These are phyloP conservation scores for Suaeda aralocaspica DNA, from an alignment of 148 eudicot species.

Conservation along the genomic window DNA sequence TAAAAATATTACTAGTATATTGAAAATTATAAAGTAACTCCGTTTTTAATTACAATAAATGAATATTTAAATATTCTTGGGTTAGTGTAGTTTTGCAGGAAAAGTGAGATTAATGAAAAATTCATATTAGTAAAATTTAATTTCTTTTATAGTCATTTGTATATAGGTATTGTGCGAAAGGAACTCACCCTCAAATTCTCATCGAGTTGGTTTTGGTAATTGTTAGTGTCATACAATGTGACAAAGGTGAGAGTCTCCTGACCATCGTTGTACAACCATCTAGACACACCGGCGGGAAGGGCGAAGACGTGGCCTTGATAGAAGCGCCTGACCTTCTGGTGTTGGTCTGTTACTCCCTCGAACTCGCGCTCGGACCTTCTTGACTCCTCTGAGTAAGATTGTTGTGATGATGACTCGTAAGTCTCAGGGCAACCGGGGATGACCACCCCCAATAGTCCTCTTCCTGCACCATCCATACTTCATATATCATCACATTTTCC, in stretches of 20 bases:
- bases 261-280: conserved; percentile 57
- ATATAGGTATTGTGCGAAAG: background rate
- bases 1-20: no score
- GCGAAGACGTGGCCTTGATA: conserved; percentile 44
- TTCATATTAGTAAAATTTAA: no score
- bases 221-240: conserved; percentile 39
- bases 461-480: no score
- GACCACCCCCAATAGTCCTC: conserved; percentile 40
- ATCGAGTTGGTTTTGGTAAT: conserved; percentile 56
- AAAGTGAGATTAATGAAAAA: no score
- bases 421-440: conserved; percentile 57
- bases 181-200: conserved; percentile 39
- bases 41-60: no score
- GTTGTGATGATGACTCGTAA: conserved; percentile 28
- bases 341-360: conserved; percentile 28
- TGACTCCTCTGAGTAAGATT: conserved; percentile 11
- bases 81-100: no score
- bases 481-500: no score
- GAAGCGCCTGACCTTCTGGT: conserved; percentile 48
- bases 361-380: background rate
- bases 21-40: no score
- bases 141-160: no score
- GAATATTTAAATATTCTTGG: no score
- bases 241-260: conserved; percentile 30
- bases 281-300: conserved; percentile 39